phyloP scores from a whole-genome alignment of 2,329 filamentous ascomycete genomes.

The Beauveria sp. region DNA sequence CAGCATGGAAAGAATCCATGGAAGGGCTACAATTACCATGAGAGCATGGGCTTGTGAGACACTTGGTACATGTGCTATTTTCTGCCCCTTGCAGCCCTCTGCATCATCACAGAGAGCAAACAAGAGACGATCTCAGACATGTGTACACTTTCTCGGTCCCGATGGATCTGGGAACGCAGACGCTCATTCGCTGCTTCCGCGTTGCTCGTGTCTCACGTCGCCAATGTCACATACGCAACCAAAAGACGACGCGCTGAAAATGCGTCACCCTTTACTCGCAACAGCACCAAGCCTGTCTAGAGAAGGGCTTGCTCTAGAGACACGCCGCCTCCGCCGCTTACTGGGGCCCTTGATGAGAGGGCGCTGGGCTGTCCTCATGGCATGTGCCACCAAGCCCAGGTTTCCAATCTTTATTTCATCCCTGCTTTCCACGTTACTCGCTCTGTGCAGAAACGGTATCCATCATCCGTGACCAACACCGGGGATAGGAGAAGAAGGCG shows the following conservation, averaged over 20 bases:
- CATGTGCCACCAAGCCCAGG: neutral
- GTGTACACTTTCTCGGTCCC: neutral
- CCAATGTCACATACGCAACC: neutral
- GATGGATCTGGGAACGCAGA: neutral
- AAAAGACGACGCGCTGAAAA: neutral
- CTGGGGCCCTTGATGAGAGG: neutral
- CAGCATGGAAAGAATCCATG: too few relatives aligned
- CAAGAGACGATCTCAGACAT: neutral
- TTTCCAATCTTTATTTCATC: neutral
- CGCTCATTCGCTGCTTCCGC: neutral
- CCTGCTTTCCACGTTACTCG: neutral
- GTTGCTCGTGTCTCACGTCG: neutral
- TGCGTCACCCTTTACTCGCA: neutral
- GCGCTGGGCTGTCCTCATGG: constrained; percentile 4
- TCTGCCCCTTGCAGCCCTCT: neutral
- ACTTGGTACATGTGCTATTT: neutral
- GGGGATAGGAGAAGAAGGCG: too few relatives aligned
- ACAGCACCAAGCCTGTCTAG: neutral
- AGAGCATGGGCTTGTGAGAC: neutral
- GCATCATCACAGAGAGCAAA: neutral
- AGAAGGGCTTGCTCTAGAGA: too few relatives aligned
- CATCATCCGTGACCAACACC: neutral
- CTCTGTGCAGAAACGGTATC: neutral
- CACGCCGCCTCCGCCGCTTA: too few relatives aligned
- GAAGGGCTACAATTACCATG: too few relatives aligned